Evolutionary conservation across 2,329 filamentous ascomycete genomes (phyloP), one percentile per base, ranked within the genome.

Genomic region (Penicillium sp.): DNA sequence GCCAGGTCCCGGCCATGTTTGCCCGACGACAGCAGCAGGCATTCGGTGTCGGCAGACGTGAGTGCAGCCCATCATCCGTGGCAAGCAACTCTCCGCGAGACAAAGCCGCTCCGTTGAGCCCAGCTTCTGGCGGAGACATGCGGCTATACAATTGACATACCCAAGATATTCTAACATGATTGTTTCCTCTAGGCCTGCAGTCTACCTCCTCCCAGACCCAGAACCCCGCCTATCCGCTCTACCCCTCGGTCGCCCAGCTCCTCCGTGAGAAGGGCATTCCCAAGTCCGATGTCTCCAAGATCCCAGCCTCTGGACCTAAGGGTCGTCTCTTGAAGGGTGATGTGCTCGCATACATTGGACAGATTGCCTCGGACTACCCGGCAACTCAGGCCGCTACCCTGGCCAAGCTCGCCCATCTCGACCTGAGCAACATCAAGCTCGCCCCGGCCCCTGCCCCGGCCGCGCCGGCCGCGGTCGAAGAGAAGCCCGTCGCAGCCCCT

Each of bases 311-410:
- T 18, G 94, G 94, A 22, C 94, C 94, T 29, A 87, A 87, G 66
- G 92, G 92, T 54, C 87, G 94, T 57, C 80, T 99, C 50, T 82
- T 99, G 58, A 99, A 99, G 81, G 94, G 94, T 52, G 94, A 99
- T 70, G 88, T 99, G 6, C 85, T 99, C 50, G 92, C 92, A 45
- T 94, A 93, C 73, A 75, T 97, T 14, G 94, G 94, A 58, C 80
- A 82, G 63, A 90, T 97, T 67, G 80, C 87, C 56, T 79, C 86
- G 59, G 81, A 86, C 55, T 88, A 90, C 62, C 89, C 93, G 2
- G 81, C 84, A 21, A 80, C 85, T 57, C 82, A 92, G 63, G 88
- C 89, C 51, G 79, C 83, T 54, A 86, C 85, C 48, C 87, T 96
- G 69, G 80, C 84, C 56, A 88, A 91, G 73, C 84, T 94, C 45